A percentile compares a stretch with the other conserved stretches of the same genome.
Evolutionary conservation across 768 basidiomycete genomes (phyloP).

Genomic region (Hemileccinum impolitum): DNA sequence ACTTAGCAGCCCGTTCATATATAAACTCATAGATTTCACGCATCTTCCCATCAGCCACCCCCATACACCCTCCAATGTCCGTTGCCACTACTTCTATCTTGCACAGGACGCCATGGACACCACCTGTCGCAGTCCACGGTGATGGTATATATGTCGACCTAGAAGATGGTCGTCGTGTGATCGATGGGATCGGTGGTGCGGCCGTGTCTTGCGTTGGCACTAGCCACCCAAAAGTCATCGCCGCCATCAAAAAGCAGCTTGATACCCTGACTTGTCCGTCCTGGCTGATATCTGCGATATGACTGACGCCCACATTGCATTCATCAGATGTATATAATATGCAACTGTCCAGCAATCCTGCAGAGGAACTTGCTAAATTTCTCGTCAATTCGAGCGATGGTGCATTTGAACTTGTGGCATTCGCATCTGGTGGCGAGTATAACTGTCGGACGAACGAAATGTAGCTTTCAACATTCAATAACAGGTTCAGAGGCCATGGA

Average conservation of each 20-base stretch:
- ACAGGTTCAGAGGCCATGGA: slow-evolving; percentile 90
- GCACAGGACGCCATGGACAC: slow-evolving; percentile 71
- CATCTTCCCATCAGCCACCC: background rate
- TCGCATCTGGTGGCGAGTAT: slow-evolving; percentile 67
- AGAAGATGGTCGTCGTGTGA: slow-evolving; percentile 61
- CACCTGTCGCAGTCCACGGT: slow-evolving; percentile 62
- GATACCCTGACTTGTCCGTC: slow-evolving; percentile 72
- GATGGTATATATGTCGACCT: slow-evolving; percentile 72
- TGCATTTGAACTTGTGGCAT: slow-evolving; percentile 68
- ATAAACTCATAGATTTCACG: background rate
- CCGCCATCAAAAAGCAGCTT: slow-evolving; percentile 76
- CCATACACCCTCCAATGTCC: slow-evolving; percentile 14
- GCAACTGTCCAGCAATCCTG: slow-evolving; percentile 78
- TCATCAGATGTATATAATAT: slow-evolving; percentile 78
- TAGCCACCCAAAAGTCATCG: slow-evolving; percentile 64
- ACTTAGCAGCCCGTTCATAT: too few species aligned
- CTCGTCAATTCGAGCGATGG: slow-evolving; percentile 66
- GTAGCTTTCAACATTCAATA: background rate
- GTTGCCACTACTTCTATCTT: slow-evolving; percentile 41
- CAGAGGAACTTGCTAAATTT: slow-evolving; percentile 70
- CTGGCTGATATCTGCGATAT: background rate
- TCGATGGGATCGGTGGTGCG: slow-evolving; percentile 85
- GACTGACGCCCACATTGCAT: background rate
- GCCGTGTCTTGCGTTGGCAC: slow-evolving; percentile 80
- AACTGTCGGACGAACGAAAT: background rate